Evolutionary conservation across 2,329 filamentous ascomycete species (phyloP), one percentile per base, ranked within the genome.

Genomic region (Phaeosphaeria sp.): DNA sequence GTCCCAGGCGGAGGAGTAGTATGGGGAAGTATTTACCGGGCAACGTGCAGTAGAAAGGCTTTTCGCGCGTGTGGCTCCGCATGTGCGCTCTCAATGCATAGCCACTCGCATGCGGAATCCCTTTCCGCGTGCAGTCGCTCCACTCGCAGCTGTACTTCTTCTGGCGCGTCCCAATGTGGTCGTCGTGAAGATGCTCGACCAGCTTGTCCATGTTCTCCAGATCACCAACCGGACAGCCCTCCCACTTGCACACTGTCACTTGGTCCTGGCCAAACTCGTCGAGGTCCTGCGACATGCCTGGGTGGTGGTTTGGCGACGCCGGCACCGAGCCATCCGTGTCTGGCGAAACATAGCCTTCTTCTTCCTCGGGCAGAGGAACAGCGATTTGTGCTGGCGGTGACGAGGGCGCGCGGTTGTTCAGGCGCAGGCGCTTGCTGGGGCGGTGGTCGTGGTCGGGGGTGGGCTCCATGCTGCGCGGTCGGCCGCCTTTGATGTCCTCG

Each of bases 141-240:
- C 95, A 99, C 79, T 98, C 94, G 79, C 95, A 99, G n/a, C 92
- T 93, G 76, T 98, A 98, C 77, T 95, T 97, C 80, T 96, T 97
- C 80, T 95, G 91, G 53, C 93, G 87, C 60, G 89, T 92, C 73
- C 95, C 92, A 71, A 98, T 97, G 78, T 99, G 95, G 57, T 94
- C 92, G 72, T 93, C 90, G 78, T 98, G 94, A 43, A 84, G 78
- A 67, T 84, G 82, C 57, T 79, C 74, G 51, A 84, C 82, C 45
- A 84, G 73, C 24, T 80, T 79, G 62, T 84, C 82, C 75, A 83
- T 84, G 65, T 84, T 83, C 30, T 77, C 75, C 27, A 82, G 69
- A 46, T 80, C 77, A 40, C 81, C 81, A 18, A 76, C 80, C n/a
- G 77, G 69, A 67, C 82, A 84, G 56, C 81, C 82, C 27, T 81